A percentile compares a stretch with the other conserved stretches of the same genome.
Evolutionary conservation across 331 rosid species (phyloP).

Genomic region (Pyracantha coccinea): DNA sequence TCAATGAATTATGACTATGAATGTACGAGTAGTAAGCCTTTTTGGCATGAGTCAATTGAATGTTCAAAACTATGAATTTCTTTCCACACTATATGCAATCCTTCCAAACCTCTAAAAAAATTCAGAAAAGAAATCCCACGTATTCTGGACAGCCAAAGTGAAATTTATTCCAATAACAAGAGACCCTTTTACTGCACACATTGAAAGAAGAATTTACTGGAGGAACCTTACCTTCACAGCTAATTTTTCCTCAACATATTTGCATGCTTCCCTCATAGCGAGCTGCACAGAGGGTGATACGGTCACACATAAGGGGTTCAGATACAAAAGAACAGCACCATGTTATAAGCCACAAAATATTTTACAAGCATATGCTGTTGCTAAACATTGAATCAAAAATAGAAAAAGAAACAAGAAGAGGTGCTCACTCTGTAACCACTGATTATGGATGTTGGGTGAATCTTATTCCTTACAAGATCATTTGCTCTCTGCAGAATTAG

Average conservation of each 20-base stretch:
- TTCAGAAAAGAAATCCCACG: neutral
- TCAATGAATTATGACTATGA: neutral
- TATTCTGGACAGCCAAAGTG: neutral
- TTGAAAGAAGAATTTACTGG: neutral
- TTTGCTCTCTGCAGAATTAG: conserved; percentile 71
- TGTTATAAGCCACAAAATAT: neutral
- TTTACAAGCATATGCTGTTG: neutral
- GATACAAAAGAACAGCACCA: neutral
- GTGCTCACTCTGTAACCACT: conserved; percentile 79
- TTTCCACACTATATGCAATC: neutral
- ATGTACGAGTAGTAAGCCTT: neutral
- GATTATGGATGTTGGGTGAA: conserved; percentile 94
- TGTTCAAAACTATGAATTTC: neutral
- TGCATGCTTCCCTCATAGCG: conserved; percentile 99
- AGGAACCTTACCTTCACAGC: conserved; percentile 61
- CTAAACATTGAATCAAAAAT: neutral
- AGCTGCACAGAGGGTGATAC: conserved; percentile 43
- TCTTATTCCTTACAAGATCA: conserved; percentile 90
- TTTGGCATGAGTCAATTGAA: neutral
- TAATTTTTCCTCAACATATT: conserved; percentile 74
- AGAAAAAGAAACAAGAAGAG: neutral
- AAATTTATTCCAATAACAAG: neutral
- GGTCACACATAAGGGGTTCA: neutral
- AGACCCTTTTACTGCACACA: neutral
- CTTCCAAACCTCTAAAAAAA: neutral